Evolutionary conservation across 495 filamentous ascomycete genomes (phyloP).

Genomic region (Xylaria palmicola): DNA sequence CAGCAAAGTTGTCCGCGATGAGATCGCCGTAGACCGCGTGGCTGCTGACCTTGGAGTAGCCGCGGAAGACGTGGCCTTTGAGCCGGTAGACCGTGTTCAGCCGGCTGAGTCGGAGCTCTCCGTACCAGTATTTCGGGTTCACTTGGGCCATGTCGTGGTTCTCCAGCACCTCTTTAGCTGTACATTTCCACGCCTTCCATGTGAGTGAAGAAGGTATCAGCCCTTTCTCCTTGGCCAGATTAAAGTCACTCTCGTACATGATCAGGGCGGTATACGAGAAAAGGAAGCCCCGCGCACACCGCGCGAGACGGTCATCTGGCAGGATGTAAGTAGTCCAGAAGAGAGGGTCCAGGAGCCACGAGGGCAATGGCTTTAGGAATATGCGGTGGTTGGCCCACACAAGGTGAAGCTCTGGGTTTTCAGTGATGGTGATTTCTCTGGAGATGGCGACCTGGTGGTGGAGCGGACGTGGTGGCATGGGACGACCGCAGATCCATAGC

Average conservation of each 20-base stretch:
- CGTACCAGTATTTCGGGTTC: slow-evolving; percentile 44
- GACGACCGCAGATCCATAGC: slow-evolving; percentile 52
- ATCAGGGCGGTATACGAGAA: slow-evolving; percentile 46
- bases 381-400: slow-evolving; percentile 41
- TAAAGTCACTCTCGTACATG: slow-evolving; percentile 45
- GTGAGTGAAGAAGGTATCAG: slow-evolving; percentile 36
- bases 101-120: slow-evolving; percentile 45
- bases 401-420: slow-evolving; percentile 43
- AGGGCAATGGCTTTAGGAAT: slow-evolving; percentile 48
- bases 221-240: slow-evolving; percentile 34
- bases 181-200: slow-evolving; percentile 30
- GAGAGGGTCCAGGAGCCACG: slow-evolving; percentile 36
- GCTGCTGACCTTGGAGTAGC: slow-evolving; percentile 28
- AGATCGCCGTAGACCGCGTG: slow-evolving; percentile 31
- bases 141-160: slow-evolving; percentile 26
- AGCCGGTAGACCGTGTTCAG: slow-evolving; percentile 37
- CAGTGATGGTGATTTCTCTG: slow-evolving; percentile 43
- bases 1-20: slow-evolving; percentile 48
- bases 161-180: slow-evolving; percentile 24
- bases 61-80: slow-evolving; percentile 26
- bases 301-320: slow-evolving; percentile 16
- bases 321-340: slow-evolving; percentile 40
- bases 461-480: slow-evolving; percentile 46
- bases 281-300: slow-evolving; percentile 43
- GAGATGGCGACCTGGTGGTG: slow-evolving; percentile 45